Evolutionary conservation across 345 rosid genomes (phyloP).

Genomic region (Aegle marmelos): DNA sequence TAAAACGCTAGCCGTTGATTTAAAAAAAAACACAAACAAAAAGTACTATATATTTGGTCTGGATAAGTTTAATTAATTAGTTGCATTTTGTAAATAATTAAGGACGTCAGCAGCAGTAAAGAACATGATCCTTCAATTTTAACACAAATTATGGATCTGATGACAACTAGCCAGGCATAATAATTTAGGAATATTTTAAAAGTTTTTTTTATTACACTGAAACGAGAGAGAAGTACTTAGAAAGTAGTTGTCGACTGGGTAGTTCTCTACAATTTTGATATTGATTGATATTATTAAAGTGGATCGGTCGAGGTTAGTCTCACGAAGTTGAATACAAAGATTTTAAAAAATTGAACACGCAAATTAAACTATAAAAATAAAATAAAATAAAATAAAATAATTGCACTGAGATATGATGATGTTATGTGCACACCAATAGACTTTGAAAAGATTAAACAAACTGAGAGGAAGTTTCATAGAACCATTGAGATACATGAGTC

Average conservation of each 20-base stretch:
- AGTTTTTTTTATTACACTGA: neutral
- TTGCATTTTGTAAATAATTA: no score
- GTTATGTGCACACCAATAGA: neutral
- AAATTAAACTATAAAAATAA: neutral
- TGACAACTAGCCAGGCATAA: no score
- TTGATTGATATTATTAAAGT: neutral
- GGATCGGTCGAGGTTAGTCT: no score
- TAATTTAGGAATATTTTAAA: neutral
- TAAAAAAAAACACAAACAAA: no score
- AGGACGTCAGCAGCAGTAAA: no score
- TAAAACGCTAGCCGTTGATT: no score
- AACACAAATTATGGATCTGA: no score
- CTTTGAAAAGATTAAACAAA: neutral
- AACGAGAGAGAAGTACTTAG: neutral
- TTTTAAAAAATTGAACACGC: neutral
- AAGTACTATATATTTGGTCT: no score
- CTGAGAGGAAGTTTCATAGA: neutral
- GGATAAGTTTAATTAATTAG: no score
- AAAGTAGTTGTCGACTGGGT: no score
- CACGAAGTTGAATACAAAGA: neutral
- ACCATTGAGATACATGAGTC: neutral
- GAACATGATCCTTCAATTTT: no score
- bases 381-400: neutral
- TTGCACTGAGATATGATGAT: slow-evolving; percentile 11
- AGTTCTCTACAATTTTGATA: neutral